Percentiles rank a stretch among this genome's conserved stretches.
phyloP scores from a whole-genome alignment of 805 yeast genomes.

The Lachancea thermotolerans region DNA sequence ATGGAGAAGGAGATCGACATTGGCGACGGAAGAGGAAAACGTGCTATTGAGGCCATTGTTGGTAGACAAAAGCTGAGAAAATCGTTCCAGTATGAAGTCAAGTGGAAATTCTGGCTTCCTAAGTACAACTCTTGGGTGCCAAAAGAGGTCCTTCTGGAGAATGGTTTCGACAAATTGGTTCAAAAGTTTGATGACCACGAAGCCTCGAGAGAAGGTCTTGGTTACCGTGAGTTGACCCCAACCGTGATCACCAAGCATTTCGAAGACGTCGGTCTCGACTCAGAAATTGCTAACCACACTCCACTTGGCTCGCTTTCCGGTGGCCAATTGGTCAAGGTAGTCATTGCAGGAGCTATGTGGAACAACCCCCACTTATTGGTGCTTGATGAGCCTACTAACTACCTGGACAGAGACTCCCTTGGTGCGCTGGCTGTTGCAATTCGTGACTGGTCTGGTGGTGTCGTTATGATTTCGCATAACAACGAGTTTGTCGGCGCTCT shows the following conservation, averaged over 20 bases:
- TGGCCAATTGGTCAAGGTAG: conserved; percentile 97
- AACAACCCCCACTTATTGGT: conserved; percentile 96
- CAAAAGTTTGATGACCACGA: conserved; percentile 98
- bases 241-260: conserved; percentile 92
- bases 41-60: conserved; percentile 87
- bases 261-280: conserved; percentile 94
- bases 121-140: conserved; percentile 92
- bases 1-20: conserved; percentile 74
- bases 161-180: conserved; percentile 84
- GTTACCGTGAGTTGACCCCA: conserved; percentile 91
- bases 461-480: conserved; percentile 96
- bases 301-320: conserved; percentile 96
- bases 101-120: conserved; percentile 90
- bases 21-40: conserved; percentile 81
- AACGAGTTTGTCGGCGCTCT: conserved; percentile 94
- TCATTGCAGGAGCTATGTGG: conserved; percentile 99
- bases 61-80: conserved; percentile 97
- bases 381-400: conserved; percentile 96
- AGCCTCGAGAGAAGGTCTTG: conserved; percentile 98
- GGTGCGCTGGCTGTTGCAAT: conserved; percentile 98
- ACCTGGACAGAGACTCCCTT: conserved; percentile 93
- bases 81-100: conserved; percentile 92
- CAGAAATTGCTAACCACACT: conserved; percentile 97
- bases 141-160: conserved; percentile 68
- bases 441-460: conserved; percentile 98